Evolutionary conservation across 345 rosid species (phyloP), one percentile per base, ranked within the genome.

Genomic region (Durio zibethinus): DNA sequence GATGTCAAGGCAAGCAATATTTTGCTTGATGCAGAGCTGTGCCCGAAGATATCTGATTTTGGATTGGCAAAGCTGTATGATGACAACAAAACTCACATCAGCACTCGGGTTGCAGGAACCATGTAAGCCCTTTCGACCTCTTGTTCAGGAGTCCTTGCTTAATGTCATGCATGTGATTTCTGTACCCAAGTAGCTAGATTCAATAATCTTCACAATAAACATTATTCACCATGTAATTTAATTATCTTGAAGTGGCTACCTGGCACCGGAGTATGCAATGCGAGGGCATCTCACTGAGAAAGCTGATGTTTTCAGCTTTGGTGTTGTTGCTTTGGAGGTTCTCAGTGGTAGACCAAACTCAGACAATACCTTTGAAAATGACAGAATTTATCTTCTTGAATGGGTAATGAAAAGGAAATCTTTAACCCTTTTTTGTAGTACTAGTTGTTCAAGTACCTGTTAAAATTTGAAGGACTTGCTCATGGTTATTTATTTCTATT

Each of bases 201-300:
- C 0, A 35, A 23, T 10, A 31, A 4, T 36, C 23, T 11, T 53
- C 12, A 40, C 4, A 20, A 2, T 9, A 38, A 11, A 21, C 66
- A 23, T 14, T 50, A 18, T 3, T 40, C 53, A 57, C 25, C 47
- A 20, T 53, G 53, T 20, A 23, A 52, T 54, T 43, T 42, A 11
- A 27, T 45, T 57, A 18, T 27, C 10, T 16, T 54, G 75, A 66
- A 84, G 89, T 25, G 97, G 94, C 31, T 92, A 89, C 72, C 88
- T 92, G 20, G 87, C 93, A 15, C 97, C 95, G 2, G 91, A 90
- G 82, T 91, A 91, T 72, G 97, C 92, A 23, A 89, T 93, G 94
- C 90, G 85, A 16, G 90, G 96, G 40, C 94, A 87, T 65, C 94
- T 90, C 0, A 88, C 89, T 6, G 96, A 91, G 82, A 93, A 93